Percentiles rank a stretch among this genome's conserved stretches.
Conservation (phyloP, 306 rosid species). For the Cucurbita ficifolia region DNA sequence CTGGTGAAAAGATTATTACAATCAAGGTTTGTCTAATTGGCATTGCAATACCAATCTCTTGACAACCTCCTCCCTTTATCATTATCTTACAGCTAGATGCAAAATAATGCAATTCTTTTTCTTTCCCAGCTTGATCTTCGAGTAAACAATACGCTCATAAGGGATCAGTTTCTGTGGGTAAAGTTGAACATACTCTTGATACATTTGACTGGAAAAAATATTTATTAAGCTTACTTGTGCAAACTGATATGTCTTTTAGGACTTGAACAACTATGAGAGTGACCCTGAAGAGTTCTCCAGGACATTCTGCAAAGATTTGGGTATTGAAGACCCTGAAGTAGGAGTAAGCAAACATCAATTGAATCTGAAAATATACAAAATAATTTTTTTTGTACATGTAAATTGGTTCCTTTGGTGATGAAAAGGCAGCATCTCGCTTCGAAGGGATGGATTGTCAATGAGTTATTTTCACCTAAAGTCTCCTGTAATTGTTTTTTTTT, state of each 20-base stretch:
- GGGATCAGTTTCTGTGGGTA: constrained; percentile 96
- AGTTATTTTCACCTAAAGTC: neutral
- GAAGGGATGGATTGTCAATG: neutral
- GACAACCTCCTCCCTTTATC: neutral
- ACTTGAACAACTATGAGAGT: constrained; percentile 86
- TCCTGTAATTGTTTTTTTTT: neutral
- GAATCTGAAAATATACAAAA: neutral
- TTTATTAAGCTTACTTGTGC: neutral
- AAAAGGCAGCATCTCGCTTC: neutral
- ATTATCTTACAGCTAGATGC: neutral
- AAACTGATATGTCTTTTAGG: constrained; percentile 27
- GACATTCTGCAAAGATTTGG: constrained; percentile 72
- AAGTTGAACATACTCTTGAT: constrained; percentile 12
- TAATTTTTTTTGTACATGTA: neutral
- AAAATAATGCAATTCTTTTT: neutral
- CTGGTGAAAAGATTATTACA: constrained; percentile 75
- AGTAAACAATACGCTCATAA: constrained; percentile 68
- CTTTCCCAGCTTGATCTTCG: constrained; percentile 75
- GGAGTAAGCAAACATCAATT: constrained; percentile 47
- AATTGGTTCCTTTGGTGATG: neutral
- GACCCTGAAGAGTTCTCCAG: constrained; percentile 94
- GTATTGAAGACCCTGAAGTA: constrained; percentile 80
- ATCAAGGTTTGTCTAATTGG: constrained; percentile 41
- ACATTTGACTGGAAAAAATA: constrained; percentile 6
- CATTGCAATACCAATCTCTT: neutral